These are phyloP conservation scores for Dalbergia cultrata DNA, from an alignment of 306 rosid species.

Conservation along the genomic window DNA sequence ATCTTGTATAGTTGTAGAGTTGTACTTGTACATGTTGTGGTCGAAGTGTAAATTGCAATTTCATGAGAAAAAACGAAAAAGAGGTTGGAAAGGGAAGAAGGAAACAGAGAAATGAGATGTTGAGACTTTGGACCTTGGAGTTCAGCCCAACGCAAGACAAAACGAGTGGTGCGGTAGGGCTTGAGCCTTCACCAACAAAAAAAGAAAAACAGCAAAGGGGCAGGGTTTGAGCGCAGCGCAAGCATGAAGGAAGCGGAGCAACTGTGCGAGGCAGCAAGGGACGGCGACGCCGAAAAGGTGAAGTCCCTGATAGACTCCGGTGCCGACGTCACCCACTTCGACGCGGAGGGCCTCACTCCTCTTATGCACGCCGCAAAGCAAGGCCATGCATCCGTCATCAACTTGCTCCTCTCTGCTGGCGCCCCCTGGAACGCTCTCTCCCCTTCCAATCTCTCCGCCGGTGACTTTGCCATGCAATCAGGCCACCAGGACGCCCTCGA, in stretches of 20 bases:
- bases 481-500: slow-evolving; percentile 75
- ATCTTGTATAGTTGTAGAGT: too few relatives aligned
- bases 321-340: slow-evolving; percentile 70
- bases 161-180: background rate
- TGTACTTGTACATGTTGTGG: too few relatives aligned
- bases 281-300: slow-evolving; percentile 64
- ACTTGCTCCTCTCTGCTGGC: slow-evolving; percentile 75
- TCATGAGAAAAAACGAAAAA: background rate
- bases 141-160: background rate
- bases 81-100: background rate
- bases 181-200: too few relatives aligned
- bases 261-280: slow-evolving; percentile 77
- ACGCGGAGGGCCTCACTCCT: slow-evolving; percentile 77
- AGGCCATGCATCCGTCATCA: slow-evolving; percentile 69
- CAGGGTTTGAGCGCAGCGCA: slow-evolving; percentile 43
- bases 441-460: slow-evolving; percentile 79
- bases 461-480: slow-evolving; percentile 77
- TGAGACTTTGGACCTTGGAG: background rate
- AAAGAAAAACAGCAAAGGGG: background rate
- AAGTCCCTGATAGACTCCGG: slow-evolving; percentile 66
- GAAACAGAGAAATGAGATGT: too few relatives aligned
- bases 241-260: slow-evolving; percentile 62
- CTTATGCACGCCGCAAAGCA: slow-evolving; percentile 90
- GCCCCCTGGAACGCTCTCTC: slow-evolving; percentile 97
- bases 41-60: too few relatives aligned